Percentiles rank a stretch among this genome's conserved stretches.
These are phyloP conservation scores for Aspergillus flavus DNA, from an alignment of 2,329 filamentous ascomycete genomes.

Conservation along the genomic window DNA sequence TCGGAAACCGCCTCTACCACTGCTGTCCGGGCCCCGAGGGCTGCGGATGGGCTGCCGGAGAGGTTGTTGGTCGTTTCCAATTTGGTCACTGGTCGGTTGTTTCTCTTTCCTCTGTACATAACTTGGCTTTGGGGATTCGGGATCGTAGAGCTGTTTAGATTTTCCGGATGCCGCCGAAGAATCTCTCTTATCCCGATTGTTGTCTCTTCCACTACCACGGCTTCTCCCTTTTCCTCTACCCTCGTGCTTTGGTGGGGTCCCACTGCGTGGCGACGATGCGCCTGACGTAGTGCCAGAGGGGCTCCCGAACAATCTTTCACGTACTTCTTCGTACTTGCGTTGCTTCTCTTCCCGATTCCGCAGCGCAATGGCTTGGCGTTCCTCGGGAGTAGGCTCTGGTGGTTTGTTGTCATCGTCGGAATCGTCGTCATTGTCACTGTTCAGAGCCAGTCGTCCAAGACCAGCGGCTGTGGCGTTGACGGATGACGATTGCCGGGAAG, in stretches of 20 bases:
- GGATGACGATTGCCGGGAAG: slow-evolving; percentile 57
- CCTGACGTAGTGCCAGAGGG: slow-evolving; percentile 50
- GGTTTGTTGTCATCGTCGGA: slow-evolving; percentile 67
- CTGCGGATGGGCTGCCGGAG: slow-evolving; percentile 67
- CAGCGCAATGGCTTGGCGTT: slow-evolving; percentile 76
- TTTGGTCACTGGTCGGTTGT: slow-evolving; percentile 38
- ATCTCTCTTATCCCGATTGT: slow-evolving; percentile 45
- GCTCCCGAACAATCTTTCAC: slow-evolving; percentile 83
- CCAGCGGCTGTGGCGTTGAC: slow-evolving; percentile 46
- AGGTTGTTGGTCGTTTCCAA: slow-evolving; percentile 36
- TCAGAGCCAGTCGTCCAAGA: slow-evolving; percentile 50
- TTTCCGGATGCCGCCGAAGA: slow-evolving; percentile 40
- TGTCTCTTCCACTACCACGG: slow-evolving; percentile 52
- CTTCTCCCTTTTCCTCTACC: slow-evolving; percentile 50
- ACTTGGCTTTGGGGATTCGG: slow-evolving; percentile 64
- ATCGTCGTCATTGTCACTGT: slow-evolving; percentile 57
- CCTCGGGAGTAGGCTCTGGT: slow-evolving; percentile 69
- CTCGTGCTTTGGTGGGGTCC: slow-evolving; percentile 59
- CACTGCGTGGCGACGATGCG: slow-evolving; percentile 63
- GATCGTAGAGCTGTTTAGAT: slow-evolving; percentile 72
- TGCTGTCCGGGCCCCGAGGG: slow-evolving; percentile 77
- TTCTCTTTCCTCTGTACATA: slow-evolving; percentile 49
- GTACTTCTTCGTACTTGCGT: slow-evolving; percentile 82
- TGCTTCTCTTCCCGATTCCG: slow-evolving; percentile 86
- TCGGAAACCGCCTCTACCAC: slow-evolving; percentile 75